Percentiles rank a stretch among this genome's conserved stretches.
Evolutionary conservation across 164 flowering plant species (phyloP).

Genomic region (Hamamelis virginiana): DNA sequence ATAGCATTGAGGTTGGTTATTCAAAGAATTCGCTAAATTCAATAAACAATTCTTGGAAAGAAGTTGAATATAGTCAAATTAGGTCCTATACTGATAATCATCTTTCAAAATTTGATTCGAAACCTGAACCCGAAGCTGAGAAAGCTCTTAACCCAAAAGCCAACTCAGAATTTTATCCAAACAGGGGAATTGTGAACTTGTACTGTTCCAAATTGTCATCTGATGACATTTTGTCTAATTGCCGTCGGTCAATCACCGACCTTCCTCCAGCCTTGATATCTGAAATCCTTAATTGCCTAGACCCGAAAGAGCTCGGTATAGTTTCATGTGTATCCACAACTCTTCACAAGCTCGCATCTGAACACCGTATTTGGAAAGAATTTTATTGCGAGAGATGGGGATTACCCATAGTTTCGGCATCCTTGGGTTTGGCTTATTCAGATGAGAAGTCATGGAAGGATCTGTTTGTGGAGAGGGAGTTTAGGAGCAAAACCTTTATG

Average conservation of each 20-base stretch:
- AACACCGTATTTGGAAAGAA: conserved; percentile 83
- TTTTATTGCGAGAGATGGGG: conserved; percentile 94
- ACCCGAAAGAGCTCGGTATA: conserved; percentile 79
- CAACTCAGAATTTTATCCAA: conserved; percentile 6
- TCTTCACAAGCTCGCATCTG: conserved; percentile 63
- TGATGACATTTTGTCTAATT: conserved; percentile 21
- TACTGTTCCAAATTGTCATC: conserved; percentile 13
- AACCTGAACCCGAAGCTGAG: conserved; percentile 2
- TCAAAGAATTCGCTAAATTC: conserved; percentile 20
- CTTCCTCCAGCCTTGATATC: conserved; percentile 76
- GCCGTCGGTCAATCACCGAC: conserved; percentile 52
- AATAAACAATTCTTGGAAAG: conserved; percentile 19
- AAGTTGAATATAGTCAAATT: conserved; percentile 10
- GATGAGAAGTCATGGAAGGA: conserved; percentile 83
- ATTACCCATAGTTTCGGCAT: conserved; percentile 34
- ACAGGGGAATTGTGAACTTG: conserved; percentile 15
- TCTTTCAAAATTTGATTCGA: conserved; percentile 4
- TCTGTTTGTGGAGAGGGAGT: conserved; percentile 83
- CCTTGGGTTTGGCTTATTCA: conserved; percentile 24
- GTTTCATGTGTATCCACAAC: conserved; percentile 77
- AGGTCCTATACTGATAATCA: conserved; percentile 1
- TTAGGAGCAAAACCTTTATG: conserved; percentile 68
- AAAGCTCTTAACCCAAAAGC: conserved; percentile 5
- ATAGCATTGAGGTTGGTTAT: conserved; percentile 19
- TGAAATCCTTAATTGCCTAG: conserved; percentile 74